Percentiles rank a stretch among this genome's conserved stretches.
These are phyloP conservation scores for Ustilago bromivora DNA, from an alignment of 1,284 basidiomycete genomes.

Conservation along the genomic window DNA sequence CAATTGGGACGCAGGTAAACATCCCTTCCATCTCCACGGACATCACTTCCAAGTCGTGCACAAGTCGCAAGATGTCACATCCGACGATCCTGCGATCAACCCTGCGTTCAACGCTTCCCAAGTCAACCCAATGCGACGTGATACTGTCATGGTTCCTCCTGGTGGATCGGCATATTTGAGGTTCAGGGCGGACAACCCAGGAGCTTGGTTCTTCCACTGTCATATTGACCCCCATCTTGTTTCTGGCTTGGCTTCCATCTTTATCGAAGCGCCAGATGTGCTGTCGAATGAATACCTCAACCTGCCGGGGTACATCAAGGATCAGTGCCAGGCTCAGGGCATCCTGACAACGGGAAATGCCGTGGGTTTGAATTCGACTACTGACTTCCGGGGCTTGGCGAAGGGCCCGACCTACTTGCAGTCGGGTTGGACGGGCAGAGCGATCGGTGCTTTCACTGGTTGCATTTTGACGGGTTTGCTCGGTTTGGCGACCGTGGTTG, in stretches of 20 bases:
- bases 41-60: slow-evolving; percentile 72
- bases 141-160: slow-evolving; percentile 67
- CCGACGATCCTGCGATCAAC: slow-evolving; percentile 81
- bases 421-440: slow-evolving; percentile 57
- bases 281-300: slow-evolving; percentile 70
- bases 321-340: slow-evolving; percentile 79
- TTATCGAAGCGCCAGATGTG: slow-evolving; percentile 79
- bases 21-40: slow-evolving; percentile 46
- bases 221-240: slow-evolving; percentile 71
- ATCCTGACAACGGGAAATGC: slow-evolving; percentile 72
- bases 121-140: slow-evolving; percentile 70
- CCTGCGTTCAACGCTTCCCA: slow-evolving; percentile 81
- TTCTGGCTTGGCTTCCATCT: slow-evolving; percentile 79
- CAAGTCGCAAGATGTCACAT: slow-evolving; percentile 79
- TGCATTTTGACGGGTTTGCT: slow-evolving; percentile 84
- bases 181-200: slow-evolving; percentile 57
- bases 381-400: slow-evolving; percentile 48
- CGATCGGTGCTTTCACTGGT: slow-evolving; percentile 83
- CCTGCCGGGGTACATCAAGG: slow-evolving; percentile 75
- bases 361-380: slow-evolving; percentile 59
- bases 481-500: slow-evolving; percentile 82
- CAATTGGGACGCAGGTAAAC: slow-evolving; percentile 66
- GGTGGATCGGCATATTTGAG: slow-evolving; percentile 60
- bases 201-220: slow-evolving; percentile 62
- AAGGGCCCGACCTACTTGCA: slow-evolving; percentile 48